A percentile compares a stretch with the other conserved stretches of the same genome.
Evolutionary conservation across 192 early-diverging fungal genomes (phyloP).

Genomic region (Backusella liffmaniae): DNA sequence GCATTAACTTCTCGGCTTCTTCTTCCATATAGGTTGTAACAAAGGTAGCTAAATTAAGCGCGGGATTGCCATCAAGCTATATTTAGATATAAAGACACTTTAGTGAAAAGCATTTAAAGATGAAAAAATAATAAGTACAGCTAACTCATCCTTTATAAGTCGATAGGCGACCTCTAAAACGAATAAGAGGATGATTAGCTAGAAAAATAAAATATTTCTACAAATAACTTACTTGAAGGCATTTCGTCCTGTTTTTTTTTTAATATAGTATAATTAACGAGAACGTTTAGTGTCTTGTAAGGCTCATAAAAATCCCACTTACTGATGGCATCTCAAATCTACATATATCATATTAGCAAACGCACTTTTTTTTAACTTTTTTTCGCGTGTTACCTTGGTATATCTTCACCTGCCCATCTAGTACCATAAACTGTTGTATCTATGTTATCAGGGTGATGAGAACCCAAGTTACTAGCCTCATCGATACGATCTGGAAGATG

Average conservation of each 20-base stretch:
- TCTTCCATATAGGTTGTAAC: conserved; percentile 63
- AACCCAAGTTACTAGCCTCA: conserved; percentile 16
- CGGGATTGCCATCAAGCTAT: conserved; percentile 75
- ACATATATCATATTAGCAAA: background rate
- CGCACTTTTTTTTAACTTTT: background rate
- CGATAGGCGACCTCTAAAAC: conserved; percentile 30
- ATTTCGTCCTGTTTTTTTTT: conserved; percentile 27
- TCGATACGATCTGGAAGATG: conserved; percentile 19
- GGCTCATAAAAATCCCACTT: conserved; percentile 1
- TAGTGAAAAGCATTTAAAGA: background rate
- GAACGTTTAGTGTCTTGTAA: background rate
- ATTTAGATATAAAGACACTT: conserved; percentile 12
- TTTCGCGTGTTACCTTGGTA: conserved; percentile 22
- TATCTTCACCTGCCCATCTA: conserved; percentile 30
- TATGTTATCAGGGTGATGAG: conserved; percentile 10
- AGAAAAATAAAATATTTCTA: background rate
- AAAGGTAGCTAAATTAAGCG: conserved; percentile 75
- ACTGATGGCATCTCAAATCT: conserved; percentile 36
- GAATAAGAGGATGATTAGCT: background rate
- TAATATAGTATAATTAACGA: background rate
- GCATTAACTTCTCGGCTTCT: conserved; percentile 76
- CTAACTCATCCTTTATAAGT: conserved; percentile 37
- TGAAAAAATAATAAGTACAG: conserved; percentile 13
- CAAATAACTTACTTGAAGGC: conserved; percentile 26
- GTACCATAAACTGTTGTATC: conserved; percentile 32